A percentile compares a stretch with the other conserved stretches of the same genome.
These are phyloP conservation scores for Talaromyces sp. DNA, from an alignment of 2,329 filamentous ascomycete genomes.

Conservation along the genomic window DNA sequence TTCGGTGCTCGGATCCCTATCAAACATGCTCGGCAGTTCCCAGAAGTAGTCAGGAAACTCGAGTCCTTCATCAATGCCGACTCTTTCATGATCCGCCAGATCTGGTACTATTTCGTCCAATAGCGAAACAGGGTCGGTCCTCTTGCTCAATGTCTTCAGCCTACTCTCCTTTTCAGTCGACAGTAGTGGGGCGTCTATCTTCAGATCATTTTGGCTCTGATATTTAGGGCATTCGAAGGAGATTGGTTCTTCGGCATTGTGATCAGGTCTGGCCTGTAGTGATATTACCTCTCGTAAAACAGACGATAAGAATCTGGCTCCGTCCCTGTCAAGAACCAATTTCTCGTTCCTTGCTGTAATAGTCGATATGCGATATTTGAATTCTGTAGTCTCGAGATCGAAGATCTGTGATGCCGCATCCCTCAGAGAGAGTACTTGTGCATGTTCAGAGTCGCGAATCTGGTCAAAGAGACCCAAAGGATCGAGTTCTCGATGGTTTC, in stretches of 20 bases:
- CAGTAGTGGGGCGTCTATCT: constrained; percentile 3
- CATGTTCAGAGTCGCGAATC: constrained; percentile 4
- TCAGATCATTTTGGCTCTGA: not conserved
- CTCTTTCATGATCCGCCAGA: constrained; percentile 24
- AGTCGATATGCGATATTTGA: not conserved
- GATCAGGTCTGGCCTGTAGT: constrained; percentile 6
- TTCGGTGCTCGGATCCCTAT: constrained; percentile 18
- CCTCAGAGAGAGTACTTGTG: constrained; percentile 19
- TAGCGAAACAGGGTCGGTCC: not conserved
- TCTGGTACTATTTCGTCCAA: constrained; percentile 19
- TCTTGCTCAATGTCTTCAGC: not conserved
- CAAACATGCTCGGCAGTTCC: constrained; percentile 23
- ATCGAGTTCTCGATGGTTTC: constrained; percentile 30
- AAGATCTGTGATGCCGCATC: constrained; percentile 21
- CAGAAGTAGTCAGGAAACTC: constrained; percentile 36
- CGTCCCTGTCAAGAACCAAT: constrained; percentile 28
- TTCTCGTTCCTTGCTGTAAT: constrained; percentile 26
- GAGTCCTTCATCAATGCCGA: constrained; percentile 40
- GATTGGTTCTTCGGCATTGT: constrained; percentile 5
- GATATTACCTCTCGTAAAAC: constrained; percentile 20
- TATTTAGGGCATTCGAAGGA: constrained; percentile 19
- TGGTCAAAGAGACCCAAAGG: constrained; percentile 19
- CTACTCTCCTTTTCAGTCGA: not conserved
- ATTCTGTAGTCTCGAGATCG: constrained; percentile 8
- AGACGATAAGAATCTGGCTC: constrained; percentile 28